Conservation (phyloP, 2,329 filamentous ascomycete genomes). For the Claviceps pazoutovae region DNA sequence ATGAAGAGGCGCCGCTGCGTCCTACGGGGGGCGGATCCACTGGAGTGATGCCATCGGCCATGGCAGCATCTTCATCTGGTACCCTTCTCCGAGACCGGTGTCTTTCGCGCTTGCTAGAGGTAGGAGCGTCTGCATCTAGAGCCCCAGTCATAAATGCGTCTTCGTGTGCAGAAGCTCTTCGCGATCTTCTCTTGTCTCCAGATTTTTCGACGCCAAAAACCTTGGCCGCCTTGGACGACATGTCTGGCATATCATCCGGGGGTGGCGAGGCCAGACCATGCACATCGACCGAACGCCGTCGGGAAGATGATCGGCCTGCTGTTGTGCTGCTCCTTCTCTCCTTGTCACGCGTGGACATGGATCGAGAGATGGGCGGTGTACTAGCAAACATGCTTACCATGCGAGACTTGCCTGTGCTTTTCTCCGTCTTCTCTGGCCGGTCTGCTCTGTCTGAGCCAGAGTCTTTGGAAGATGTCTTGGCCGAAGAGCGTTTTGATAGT, state of each 20-base stretch:
- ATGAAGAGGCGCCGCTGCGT: slow-evolving; percentile 20
- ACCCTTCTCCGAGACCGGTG: slow-evolving; percentile 18
- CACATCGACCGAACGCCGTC: slow-evolving; percentile 54
- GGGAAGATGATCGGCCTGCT: slow-evolving; percentile 48
- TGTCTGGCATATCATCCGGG: slow-evolving; percentile 49
- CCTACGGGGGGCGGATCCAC: slow-evolving; percentile 17
- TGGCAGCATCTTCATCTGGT: slow-evolving; percentile 26
- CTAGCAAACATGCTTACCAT: slow-evolving; percentile 48
- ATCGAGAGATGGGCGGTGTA: slow-evolving; percentile 51
- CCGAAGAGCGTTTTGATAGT: slow-evolving; percentile 35
- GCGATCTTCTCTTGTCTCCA: slow-evolving; percentile 28
- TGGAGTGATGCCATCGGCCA: slow-evolving; percentile 21
- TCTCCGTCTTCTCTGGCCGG: slow-evolving; percentile 28
- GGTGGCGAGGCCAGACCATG: slow-evolving; percentile 58
- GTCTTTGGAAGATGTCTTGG: slow-evolving; percentile 50
- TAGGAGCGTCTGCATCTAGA: slow-evolving; percentile 22
- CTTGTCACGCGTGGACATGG: slow-evolving; percentile 54
- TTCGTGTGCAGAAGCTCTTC: slow-evolving; percentile 33
- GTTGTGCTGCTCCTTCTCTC: slow-evolving; percentile 29
- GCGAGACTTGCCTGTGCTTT: slow-evolving; percentile 39
- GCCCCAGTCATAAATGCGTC: slow-evolving; percentile 35
- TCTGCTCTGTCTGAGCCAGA: slow-evolving; percentile 61
- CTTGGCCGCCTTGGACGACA: slow-evolving; percentile 66
- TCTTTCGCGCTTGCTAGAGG: slow-evolving; percentile 17
- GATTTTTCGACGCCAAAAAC: slow-evolving; percentile 47